Evolutionary conservation across 1,139 yeast genomes (phyloP), one percentile per base, ranked within the genome.

Genomic region (Suhomyces choctaworum): DNA sequence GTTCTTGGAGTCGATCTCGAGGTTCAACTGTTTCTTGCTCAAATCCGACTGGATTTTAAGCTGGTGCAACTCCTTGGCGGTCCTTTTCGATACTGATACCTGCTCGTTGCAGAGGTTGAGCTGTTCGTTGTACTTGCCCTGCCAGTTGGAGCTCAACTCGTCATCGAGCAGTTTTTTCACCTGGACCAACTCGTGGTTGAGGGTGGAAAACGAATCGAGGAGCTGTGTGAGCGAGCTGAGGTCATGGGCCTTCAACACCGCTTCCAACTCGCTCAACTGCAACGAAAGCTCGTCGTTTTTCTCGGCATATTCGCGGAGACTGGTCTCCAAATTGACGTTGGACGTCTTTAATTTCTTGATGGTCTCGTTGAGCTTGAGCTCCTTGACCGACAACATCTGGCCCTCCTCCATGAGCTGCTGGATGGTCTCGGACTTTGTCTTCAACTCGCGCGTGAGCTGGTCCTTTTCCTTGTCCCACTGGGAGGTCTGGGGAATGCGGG

Each of bases 351-450:
- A 59, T 42, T 72, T 72, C 47, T 85, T 85, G 34, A 90, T 78
- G 1, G 81, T 68, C 25, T 80, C 87, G 50, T 77, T 80, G 36
- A 82, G 70, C 47, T 77, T 78, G 23, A 88, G 67, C 51, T 92
- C 97, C 42, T 79, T 83, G 40, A 75, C 74, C 0, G 96, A 82
- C 25, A 90, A 63, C 19, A 75, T 77, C 44, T 85, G 83, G 4
- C 97, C 97, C 58, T 90, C 97, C 39, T 76, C 78, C 52, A 84
- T 58, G 23, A 90, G 65, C 42, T 68, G 72, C 24, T 71, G 63
- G 16, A 77, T 82, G 42, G 84, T 70, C 24, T 66, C 69, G 30
- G 84, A 89, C 45, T 76, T 76, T 27, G 72, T 76, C 4, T 69
- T 62, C 6, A 66, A 42, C 37, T 60, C 68, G 32, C 49, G 55